Percentiles rank a stretch among this genome's conserved stretches.
These are phyloP conservation scores for Paxillus ammoniavirescens DNA, from an alignment of 768 basidiomycete genomes.

Conservation along the genomic window DNA sequence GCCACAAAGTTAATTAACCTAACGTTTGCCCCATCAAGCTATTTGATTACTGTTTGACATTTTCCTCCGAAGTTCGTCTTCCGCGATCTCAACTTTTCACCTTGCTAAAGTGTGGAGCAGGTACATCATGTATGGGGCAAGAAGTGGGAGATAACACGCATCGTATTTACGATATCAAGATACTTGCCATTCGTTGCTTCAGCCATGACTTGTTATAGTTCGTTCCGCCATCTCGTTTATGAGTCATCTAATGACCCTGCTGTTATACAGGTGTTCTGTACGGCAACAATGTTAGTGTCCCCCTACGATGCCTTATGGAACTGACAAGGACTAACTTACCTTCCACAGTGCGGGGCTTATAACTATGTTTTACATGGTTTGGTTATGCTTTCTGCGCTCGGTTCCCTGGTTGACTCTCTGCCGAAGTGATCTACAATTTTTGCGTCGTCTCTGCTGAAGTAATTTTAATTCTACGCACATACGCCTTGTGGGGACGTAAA, in stretches of 20 bases:
- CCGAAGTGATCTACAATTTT: constrained; percentile 11
- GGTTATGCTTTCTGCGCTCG: background rate
- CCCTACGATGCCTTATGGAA: background rate
- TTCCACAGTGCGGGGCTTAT: constrained; percentile 20
- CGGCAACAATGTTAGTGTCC: constrained; percentile 1
- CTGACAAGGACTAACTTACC: background rate
- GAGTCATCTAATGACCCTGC: background rate
- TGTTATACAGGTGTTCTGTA: constrained; percentile 9
- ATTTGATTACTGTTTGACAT: constrained; percentile 24
- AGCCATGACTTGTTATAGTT: constrained; percentile 18
- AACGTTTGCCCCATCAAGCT: constrained; percentile 4
- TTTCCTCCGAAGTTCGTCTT: constrained; percentile 17
- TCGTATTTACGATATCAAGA: constrained; percentile 26
- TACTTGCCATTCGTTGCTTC: constrained; percentile 24
- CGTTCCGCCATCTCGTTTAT: background rate
- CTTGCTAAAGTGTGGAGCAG: constrained; percentile 8
- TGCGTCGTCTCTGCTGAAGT: constrained; percentile 16
- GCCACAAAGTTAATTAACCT: background rate
- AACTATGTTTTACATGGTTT: constrained; percentile 18
- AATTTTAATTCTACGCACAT: constrained; percentile 28
- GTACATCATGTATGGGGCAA: constrained; percentile 24
- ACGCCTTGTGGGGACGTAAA: constrained; percentile 23
- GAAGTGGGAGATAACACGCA: constrained; percentile 20
- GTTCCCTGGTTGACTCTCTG: background rate
- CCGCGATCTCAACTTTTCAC: background rate